These are phyloP conservation scores for Anaeromyces robustus DNA, from an alignment of 192 early-diverging fungal species.

Conservation along the genomic window DNA sequence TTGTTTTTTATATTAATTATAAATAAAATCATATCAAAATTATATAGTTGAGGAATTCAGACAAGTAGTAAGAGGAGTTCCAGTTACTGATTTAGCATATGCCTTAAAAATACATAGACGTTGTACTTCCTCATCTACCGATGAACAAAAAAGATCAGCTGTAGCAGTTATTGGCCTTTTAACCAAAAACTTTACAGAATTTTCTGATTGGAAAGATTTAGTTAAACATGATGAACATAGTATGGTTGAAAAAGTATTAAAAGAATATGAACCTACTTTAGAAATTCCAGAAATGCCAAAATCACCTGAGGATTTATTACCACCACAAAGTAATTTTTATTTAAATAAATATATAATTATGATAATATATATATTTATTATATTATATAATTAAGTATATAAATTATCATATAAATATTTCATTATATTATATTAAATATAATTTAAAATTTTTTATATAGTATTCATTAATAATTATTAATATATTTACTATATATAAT, in stretches of 20 bases:
- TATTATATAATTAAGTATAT: too few relatives aligned
- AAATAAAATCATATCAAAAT: too few relatives aligned
- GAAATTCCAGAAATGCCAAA: neutral
- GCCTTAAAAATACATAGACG: constrained; percentile 61
- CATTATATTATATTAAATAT: too few relatives aligned
- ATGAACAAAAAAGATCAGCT: constrained; percentile 56
- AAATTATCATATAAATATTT: too few relatives aligned
- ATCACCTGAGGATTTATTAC: neutral
- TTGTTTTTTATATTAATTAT: too few relatives aligned
- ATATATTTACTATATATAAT: too few relatives aligned
- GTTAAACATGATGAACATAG: constrained; percentile 65
- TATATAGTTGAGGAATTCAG: constrained; percentile 77
- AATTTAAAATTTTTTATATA: too few relatives aligned
- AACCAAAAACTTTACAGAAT: constrained; percentile 56
- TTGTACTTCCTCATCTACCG: constrained; percentile 41
- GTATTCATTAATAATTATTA: too few relatives aligned
- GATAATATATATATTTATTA: too few relatives aligned
- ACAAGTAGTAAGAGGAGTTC: constrained; percentile 54
- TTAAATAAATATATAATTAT: too few relatives aligned
- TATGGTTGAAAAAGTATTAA: constrained; percentile 54
- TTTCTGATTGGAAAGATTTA: constrained; percentile 80
- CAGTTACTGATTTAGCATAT: constrained; percentile 64
- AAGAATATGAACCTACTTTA: constrained; percentile 23
- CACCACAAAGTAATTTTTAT: neutral
- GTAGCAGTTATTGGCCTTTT: constrained; percentile 67